Percentiles rank a stretch among this genome's conserved stretches.
Evolutionary conservation across 495 filamentous ascomycete species (phyloP).

Genomic region (Penicillium cinerascens): DNA sequence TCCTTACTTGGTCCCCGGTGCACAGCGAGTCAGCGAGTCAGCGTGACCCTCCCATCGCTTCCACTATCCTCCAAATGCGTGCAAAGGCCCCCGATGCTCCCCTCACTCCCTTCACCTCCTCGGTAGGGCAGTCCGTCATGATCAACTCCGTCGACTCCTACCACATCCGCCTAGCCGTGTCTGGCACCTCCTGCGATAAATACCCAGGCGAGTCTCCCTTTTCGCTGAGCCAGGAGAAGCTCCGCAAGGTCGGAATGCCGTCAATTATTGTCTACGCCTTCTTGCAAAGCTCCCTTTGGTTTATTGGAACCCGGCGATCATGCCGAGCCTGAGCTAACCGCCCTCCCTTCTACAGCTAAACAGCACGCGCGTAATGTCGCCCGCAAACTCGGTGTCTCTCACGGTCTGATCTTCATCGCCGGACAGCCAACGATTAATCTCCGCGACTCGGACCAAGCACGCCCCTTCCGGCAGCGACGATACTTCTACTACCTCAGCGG

Average conservation of each 20-base stretch:
- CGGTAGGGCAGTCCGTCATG: slow-evolving; percentile 12
- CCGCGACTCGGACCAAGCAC: slow-evolving; percentile 76
- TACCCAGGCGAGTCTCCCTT: slow-evolving; percentile 37
- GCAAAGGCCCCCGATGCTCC: slow-evolving; percentile 10
- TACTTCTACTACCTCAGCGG: slow-evolving; percentile 94
- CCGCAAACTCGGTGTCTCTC: slow-evolving; percentile 54
- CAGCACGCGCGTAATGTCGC: slow-evolving; percentile 73
- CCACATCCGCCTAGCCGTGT: slow-evolving; percentile 30
- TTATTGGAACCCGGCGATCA: slow-evolving; percentile 3
- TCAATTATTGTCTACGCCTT: slow-evolving; percentile 2
- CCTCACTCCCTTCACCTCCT: slow-evolving; percentile 5
- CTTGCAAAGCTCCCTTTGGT: slow-evolving; percentile 1
- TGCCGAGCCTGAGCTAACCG: slow-evolving; percentile 17
- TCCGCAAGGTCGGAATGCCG: slow-evolving; percentile 7
- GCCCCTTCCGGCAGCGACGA: slow-evolving; percentile 79
- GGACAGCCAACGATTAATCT: slow-evolving; percentile 66
- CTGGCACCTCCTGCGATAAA: slow-evolving; percentile 36
- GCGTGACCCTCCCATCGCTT: slow-evolving; percentile 13
- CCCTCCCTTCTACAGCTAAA: slow-evolving; percentile 56
- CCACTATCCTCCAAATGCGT: slow-evolving; percentile 11
- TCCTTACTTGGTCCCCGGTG: slow-evolving; percentile 16
- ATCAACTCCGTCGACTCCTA: slow-evolving; percentile 30
- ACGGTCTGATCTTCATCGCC: slow-evolving; percentile 80
- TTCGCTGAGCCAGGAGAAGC: background rate
- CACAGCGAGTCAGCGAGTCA: background rate